Evolutionary conservation across 2,329 filamentous ascomycete species (phyloP), one percentile per base, ranked within the genome.

Genomic region (Curvularia sp.): DNA sequence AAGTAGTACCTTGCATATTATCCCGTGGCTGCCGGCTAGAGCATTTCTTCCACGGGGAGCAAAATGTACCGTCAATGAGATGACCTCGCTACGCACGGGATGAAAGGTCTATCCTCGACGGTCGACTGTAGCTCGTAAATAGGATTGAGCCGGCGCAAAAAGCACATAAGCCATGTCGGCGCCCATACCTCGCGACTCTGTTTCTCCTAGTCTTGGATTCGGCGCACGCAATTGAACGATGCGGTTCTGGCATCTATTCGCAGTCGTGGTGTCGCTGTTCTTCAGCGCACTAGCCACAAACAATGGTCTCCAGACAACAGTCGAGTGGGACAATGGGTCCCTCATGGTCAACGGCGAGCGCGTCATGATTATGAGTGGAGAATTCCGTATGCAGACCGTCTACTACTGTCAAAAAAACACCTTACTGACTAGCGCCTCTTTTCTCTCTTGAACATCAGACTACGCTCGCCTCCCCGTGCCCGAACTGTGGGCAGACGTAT

Each of bases 381-480:
- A 85, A 60, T 84, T 85, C 41, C 83, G 55, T 57, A 43, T 7
- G 55, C n/a, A 46, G 4, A n/a, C 42, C 34, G 13, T 8, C 36
- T 53, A 28, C 23, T 9, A 28, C 49, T 3, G 3, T 19, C 12
- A 15, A 25, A 38, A 15, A 23, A 18, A 21, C 15, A 4, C 6
- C 19, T 8, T 1, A 19, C 28, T 39, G 13, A 32, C 7, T 10
- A 21, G 8, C 32, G 34, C 15, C 43, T 13, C 8, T 42, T 42
- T 42, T 42, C 18, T 25, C 12, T 51, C 10, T 25, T 18, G 8
- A 27, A 23, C 28, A 5, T 8, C 36, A 57, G 55, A 85, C 60
- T 85, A 84, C 55, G 78, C 80, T 60, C 77, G 83, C 3, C 76
- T 85, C 32, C 83, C 83, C 0, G 81, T 84, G 0, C 83, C 83